A percentile compares a stretch with the other conserved stretches of the same genome.
Evolutionary conservation across 2,329 filamentous ascomycete species (phyloP).

Genomic region (Didymella sp.): DNA sequence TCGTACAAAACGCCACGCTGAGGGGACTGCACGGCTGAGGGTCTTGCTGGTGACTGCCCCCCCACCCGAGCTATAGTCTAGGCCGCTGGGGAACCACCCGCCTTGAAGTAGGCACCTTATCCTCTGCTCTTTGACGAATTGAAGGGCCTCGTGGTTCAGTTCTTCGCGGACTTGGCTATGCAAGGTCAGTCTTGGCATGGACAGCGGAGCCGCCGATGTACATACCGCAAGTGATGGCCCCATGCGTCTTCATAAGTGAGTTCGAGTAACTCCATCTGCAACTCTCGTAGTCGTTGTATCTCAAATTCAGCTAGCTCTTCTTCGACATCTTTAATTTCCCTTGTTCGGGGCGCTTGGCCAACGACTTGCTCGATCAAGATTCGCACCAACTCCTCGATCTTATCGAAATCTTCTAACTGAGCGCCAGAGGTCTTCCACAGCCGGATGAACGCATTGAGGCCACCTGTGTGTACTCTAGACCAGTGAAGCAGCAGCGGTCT

Average conservation of each 20-base stretch:
- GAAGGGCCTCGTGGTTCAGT: slow-evolving; percentile 85
- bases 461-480: slow-evolving; percentile 86
- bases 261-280: slow-evolving; percentile 93
- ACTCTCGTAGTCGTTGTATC: slow-evolving; percentile 74
- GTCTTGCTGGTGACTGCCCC: slow-evolving; percentile 54
- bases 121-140: slow-evolving; percentile 97
- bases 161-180: slow-evolving; percentile 82
- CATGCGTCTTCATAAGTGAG: slow-evolving; percentile 93
- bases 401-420: slow-evolving; percentile 85
- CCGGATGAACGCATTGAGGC: slow-evolving; percentile 85
- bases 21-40: slow-evolving; percentile 53
- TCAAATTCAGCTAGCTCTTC: slow-evolving; percentile 88
- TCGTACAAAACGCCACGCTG: slow-evolving; percentile 80
- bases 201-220: slow-evolving; percentile 3
- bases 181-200: slow-evolving; percentile 31
- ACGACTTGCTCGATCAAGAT: slow-evolving; percentile 91
- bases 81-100: slow-evolving; percentile 77
- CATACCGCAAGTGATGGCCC: slow-evolving; percentile 79
- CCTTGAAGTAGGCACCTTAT: slow-evolving; percentile 88
- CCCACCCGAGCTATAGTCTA: slow-evolving; percentile 59
- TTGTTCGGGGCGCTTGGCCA: slow-evolving; percentile 79
- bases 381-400: slow-evolving; percentile 87
- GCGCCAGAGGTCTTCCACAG: slow-evolving; percentile 92
- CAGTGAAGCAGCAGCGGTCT: slow-evolving; percentile 89
- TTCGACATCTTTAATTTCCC: slow-evolving; percentile 85